A percentile compares a stretch with the other conserved stretches of the same genome.
Evolutionary conservation across 2,329 filamentous ascomycete species (phyloP).

Genomic region (Cytospora mali): DNA sequence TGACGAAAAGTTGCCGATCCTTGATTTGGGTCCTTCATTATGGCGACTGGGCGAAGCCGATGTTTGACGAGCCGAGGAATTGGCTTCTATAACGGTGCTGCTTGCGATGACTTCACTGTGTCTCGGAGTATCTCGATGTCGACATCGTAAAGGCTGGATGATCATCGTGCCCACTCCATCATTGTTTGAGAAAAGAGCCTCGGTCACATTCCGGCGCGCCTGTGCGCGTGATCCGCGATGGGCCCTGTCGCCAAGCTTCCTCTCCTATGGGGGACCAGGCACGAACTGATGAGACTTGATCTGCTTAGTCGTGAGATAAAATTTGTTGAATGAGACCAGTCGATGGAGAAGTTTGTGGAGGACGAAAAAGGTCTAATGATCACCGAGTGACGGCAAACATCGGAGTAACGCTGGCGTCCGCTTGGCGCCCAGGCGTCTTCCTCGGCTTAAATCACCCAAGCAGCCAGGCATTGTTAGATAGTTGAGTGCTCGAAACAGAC

Average conservation of each 20-base stretch:
- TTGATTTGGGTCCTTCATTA: slow-evolving; percentile 3
- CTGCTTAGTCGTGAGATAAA: neutral
- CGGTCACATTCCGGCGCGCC: slow-evolving; percentile 19
- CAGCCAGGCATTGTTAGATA: too few relatives aligned
- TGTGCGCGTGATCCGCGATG: slow-evolving; percentile 2
- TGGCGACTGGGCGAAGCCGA: neutral
- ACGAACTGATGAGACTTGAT: neutral
- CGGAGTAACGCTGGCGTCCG: too few relatives aligned
- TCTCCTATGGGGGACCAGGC: slow-evolving; percentile 5
- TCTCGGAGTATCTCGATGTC: slow-evolving; percentile 13
- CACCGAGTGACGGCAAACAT: neutral
- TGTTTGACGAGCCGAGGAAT: neutral
- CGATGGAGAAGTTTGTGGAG: neutral
- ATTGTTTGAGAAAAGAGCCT: neutral
- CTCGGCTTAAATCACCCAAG: neutral
- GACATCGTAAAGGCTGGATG: neutral
- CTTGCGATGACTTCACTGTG: slow-evolving; percentile 19
- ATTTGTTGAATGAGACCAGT: neutral
- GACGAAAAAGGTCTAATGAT: neutral
- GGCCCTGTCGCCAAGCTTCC: slow-evolving; percentile 19
- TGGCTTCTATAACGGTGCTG: neutral
- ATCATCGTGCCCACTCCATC: neutral
- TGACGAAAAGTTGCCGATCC: slow-evolving; percentile 8
- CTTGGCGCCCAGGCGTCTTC: neutral
- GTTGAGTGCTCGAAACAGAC: too few relatives aligned